Conservation (phyloP, 75 land plant species). For the Gnetum montanum region DNA sequence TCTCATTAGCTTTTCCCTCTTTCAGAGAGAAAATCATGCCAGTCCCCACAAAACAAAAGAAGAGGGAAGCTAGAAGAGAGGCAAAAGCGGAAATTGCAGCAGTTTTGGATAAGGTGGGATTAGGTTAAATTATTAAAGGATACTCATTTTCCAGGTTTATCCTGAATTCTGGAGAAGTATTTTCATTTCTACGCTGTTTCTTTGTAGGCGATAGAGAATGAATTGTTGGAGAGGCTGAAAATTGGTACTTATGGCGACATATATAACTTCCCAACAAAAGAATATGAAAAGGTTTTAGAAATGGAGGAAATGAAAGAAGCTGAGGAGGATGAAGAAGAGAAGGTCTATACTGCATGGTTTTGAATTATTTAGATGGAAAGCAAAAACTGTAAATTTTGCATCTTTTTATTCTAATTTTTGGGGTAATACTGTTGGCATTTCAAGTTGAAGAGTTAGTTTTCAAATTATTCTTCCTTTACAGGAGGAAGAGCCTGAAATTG, state of each 20-base stretch:
- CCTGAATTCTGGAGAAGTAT: neutral
- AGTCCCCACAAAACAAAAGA: slow-evolving; percentile 74
- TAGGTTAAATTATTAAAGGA: too few species aligned
- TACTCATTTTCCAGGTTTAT: neutral
- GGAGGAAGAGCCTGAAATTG: slow-evolving; percentile 58
- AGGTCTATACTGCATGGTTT: neutral
- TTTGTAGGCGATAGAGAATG: slow-evolving; percentile 83
- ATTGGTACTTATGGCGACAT: slow-evolving; percentile 90
- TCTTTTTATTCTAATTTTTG: neutral
- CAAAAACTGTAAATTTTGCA: too few species aligned
- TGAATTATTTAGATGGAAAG: neutral
- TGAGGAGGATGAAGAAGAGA: slow-evolving; percentile 54
- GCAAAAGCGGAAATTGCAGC: slow-evolving; percentile 94
- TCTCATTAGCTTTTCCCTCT: slow-evolving; percentile 2
- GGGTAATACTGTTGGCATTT: neutral
- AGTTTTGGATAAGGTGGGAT: slow-evolving; percentile 58
- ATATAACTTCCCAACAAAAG: slow-evolving; percentile 59
- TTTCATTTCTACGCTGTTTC: too few species aligned
- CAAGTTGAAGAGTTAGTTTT: neutral
- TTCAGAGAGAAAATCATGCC: slow-evolving; percentile 85
- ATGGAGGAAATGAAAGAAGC: slow-evolving; percentile 41
- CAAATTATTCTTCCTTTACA: neutral
- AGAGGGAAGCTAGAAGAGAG: slow-evolving; percentile 86
- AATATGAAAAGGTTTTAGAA: slow-evolving; percentile 55
- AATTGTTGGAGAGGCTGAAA: slow-evolving; percentile 68